Conservation (phyloP, 73 alveolate species). For the Paramecium bursaria region DNA sequence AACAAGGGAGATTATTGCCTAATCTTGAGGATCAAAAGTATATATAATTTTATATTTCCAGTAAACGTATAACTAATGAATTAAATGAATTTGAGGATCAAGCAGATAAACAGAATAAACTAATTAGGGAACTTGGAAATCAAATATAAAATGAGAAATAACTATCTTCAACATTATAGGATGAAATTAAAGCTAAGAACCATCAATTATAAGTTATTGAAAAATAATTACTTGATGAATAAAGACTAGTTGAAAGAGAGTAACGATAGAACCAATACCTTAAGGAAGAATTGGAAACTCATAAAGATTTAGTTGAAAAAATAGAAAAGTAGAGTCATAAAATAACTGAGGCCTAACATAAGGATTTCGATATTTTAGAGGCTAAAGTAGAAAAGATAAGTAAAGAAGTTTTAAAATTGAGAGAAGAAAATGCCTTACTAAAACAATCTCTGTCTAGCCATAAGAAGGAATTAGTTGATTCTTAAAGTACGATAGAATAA, state of each 20-base stretch:
- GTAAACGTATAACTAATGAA: constrained; percentile 25
- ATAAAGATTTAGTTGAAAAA: constrained; percentile 36
- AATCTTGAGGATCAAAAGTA: constrained; percentile 44
- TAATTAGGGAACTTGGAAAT: constrained; percentile 2
- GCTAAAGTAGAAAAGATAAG: constrained; percentile 57
- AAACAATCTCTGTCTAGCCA: not conserved
- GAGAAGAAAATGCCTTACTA: constrained; percentile 45
- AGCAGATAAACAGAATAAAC: constrained; percentile 21
- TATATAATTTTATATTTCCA: not conserved
- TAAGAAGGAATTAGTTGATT: constrained; percentile 1
- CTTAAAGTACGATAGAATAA: constrained; percentile 13
- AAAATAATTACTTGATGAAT: constrained; percentile 18
- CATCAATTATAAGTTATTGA: not conserved
- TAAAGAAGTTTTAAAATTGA: constrained; percentile 36
- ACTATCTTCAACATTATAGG: not conserved
- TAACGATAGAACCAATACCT: not conserved
- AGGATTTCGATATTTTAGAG: constrained; percentile 46
- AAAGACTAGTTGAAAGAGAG: constrained; percentile 22
- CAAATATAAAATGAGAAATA: constrained; percentile 21
- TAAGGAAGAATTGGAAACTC: constrained; percentile 41
- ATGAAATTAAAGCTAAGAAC: constrained; percentile 7
- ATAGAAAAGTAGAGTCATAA: not conserved
- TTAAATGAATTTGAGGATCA: constrained; percentile 20
- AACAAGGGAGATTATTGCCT: constrained; percentile 19
- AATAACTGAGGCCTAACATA: constrained; percentile 53